phyloP scores from a whole-genome alignment of 495 filamentous ascomycete genomes.

The Hamigera avellanea region DNA sequence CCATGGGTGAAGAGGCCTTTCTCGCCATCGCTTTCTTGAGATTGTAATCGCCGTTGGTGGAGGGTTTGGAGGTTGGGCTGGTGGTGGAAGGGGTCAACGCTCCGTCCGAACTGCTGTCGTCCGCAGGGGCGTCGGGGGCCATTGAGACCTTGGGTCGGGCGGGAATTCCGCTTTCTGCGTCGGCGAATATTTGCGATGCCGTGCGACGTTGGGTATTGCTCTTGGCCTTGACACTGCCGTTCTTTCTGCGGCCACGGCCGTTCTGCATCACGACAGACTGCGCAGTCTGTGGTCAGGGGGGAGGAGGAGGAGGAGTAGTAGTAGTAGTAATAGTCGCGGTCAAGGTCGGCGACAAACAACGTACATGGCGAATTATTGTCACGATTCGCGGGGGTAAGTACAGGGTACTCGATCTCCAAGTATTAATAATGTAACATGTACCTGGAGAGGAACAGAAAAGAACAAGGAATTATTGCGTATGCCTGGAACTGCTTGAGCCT shows the following conservation, averaged over 20 bases:
- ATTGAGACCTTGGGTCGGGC: constrained; percentile 3
- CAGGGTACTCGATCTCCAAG: too few species aligned
- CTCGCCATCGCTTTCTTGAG: constrained; percentile 20
- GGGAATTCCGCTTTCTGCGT: constrained; percentile 8
- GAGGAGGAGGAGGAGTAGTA: not conserved
- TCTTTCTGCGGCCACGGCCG: constrained; percentile 11
- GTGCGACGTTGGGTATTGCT: constrained; percentile 1
- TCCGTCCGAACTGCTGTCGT: constrained; percentile 5
- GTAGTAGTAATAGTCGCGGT: not conserved
- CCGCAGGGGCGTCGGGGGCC: constrained; percentile 1
- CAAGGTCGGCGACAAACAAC: not conserved
- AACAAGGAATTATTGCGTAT: too few species aligned
- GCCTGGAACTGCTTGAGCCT: too few species aligned
- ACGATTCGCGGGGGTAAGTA: too few species aligned
- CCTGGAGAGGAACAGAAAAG: too few species aligned
- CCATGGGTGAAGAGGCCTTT: constrained; percentile 40
- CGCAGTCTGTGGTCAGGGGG: not conserved
- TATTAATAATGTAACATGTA: too few species aligned
- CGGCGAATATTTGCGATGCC: not conserved
- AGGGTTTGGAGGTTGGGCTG: constrained; percentile 13
- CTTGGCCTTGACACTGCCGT: constrained; percentile 8
- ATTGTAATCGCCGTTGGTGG: constrained; percentile 8
- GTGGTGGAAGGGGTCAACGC: constrained; percentile 14
- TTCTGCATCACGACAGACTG: constrained; percentile 7
- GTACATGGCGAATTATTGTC: not conserved